phyloP scores from a whole-genome alignment of 192 early-diverging fungal species.

The Phycomyces nitens region DNA sequence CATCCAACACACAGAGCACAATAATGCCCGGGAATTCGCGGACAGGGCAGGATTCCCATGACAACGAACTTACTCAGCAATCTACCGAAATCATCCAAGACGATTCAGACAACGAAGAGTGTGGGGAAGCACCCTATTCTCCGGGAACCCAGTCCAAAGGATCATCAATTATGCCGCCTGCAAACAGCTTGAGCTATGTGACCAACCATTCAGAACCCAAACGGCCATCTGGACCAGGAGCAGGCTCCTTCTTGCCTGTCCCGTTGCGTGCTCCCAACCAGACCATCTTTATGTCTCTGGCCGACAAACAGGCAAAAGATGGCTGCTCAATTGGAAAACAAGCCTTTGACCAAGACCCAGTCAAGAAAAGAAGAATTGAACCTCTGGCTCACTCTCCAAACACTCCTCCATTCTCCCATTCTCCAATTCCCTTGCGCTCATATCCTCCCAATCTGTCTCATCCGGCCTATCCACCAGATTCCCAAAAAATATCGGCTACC shows the following conservation, averaged over 20 bases:
- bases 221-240: too few relatives aligned
- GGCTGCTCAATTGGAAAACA: too few relatives aligned
- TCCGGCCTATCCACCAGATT: too few relatives aligned
- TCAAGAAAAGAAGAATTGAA: too few relatives aligned
- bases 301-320: neutral
- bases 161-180: too few relatives aligned
- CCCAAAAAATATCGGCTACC: too few relatives aligned
- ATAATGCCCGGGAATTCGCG: neutral
- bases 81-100: neutral
- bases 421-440: neutral
- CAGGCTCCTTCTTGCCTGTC: slow-evolving; percentile 3
- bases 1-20: neutral
- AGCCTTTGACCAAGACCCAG: too few relatives aligned
- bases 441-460: neutral
- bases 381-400: neutral
- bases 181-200: neutral
- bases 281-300: neutral
- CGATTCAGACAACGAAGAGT: neutral
- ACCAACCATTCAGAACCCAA: neutral
- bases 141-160: too few relatives aligned
- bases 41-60: neutral
- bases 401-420: neutral
- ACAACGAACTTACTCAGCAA: neutral
- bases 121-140: too few relatives aligned
- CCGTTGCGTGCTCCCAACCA: slow-evolving; percentile 10